Evolutionary conservation across 2,329 filamentous ascomycete genomes (phyloP), one percentile per base, ranked within the genome.

Genomic region (Ascochyta koolunga): DNA sequence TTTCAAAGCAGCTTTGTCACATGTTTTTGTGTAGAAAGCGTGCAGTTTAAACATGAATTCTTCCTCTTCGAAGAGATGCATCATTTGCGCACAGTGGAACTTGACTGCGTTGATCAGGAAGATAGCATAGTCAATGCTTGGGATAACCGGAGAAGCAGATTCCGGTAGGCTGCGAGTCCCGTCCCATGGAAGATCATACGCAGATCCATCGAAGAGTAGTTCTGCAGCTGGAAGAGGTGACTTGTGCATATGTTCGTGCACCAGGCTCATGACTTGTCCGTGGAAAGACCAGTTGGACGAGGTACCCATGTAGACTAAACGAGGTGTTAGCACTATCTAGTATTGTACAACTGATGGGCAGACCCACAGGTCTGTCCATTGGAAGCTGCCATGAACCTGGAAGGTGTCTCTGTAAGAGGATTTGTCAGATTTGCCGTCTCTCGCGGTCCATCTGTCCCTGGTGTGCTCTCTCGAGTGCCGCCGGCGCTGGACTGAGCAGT

Each of bases 251-350:
- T 78, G 74, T 53, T 82, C 77, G 41, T 83, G 78, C 0, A 78
- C 77, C 45, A 83, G 73, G 22, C 72, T 76, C n/a, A 84, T 69
- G 1, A 83, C 76, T 16, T 79, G 76, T 7, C 81, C 73, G 22
- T 77, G 77, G 43, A 84, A 84, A 0, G 81, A 80, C 82, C 82
- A 84, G 40, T 82, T 84, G 1, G 82, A 84, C 0, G 82, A 83
- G 2, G 80, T 81, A 1, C 82, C 82, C 8, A 84, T 73, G 52
- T 83, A 84, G 49, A 76, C 80, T 83, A 18, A 3, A 38, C 10
- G 8, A 13, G 11, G 11, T 10, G 33, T 60, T 19, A 60, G 50
- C 9, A 13, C n/a, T 21, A 19, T 13, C 16, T 22, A 24, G 8
- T 38, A 16, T 6, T 19, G 9, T 8, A 29, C 18, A 19, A n/a